phyloP scores from a whole-genome alignment of 352 stramenopile genomes.

The Lagenidium giganteum region DNA sequence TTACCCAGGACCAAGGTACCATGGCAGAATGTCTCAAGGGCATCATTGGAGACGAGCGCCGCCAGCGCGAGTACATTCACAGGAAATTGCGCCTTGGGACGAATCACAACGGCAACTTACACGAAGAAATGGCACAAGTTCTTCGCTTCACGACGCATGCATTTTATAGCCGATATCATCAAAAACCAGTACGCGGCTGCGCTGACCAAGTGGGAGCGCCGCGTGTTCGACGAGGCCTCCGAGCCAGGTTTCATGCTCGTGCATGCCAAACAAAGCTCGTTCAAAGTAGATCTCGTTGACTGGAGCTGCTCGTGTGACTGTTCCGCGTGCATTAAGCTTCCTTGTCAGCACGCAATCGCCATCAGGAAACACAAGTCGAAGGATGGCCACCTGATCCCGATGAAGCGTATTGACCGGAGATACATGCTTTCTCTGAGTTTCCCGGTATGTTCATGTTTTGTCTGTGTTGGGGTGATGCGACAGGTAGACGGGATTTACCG shows the following conservation, averaged over 20 bases:
- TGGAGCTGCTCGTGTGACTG: conserved; percentile 16
- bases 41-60: conserved; percentile 4
- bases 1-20: too few relatives aligned
- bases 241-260: not conserved
- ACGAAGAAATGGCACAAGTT: conserved; percentile 13
- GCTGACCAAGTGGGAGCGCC: conserved; percentile 1
- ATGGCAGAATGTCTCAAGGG: conserved; percentile 5
- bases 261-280: not conserved
- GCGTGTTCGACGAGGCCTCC: not conserved
- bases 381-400: too few relatives aligned
- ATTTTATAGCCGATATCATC: conserved; percentile 15
- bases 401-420: too few relatives aligned
- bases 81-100: too few relatives aligned
- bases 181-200: conserved; percentile 10
- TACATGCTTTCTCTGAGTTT: too few relatives aligned
- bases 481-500: too few relatives aligned
- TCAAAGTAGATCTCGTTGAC: not conserved
- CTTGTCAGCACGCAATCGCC: conserved; percentile 16
- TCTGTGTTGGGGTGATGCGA: too few relatives aligned
- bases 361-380: conserved; percentile 12
- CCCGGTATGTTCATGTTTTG: too few relatives aligned
- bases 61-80: conserved; percentile 1
- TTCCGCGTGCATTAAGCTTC: conserved; percentile 8
- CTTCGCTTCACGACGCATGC: conserved; percentile 15
- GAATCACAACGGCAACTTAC: too few relatives aligned